Evolutionary conservation across 257 asterid species (phyloP).

Genomic region (Paraleonurus japonicus): DNA sequence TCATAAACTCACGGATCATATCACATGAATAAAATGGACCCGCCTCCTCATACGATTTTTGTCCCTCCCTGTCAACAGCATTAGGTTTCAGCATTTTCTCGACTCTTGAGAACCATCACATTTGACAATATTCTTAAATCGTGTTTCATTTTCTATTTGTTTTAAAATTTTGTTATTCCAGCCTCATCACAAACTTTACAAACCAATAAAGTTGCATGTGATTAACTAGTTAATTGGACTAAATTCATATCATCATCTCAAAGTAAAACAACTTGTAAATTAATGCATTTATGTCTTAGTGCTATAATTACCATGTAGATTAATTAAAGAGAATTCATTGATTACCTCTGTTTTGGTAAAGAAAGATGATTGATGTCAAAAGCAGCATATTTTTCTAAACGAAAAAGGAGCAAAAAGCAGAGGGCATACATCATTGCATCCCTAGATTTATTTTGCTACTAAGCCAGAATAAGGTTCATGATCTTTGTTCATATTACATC

Average conservation of each 20-base stretch:
- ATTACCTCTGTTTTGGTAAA: constrained; percentile 19
- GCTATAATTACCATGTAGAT: constrained; percentile 32
- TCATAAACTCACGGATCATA: no score
- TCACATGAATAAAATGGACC: no score
- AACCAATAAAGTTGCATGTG: background rate
- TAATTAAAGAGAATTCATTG: constrained; percentile 16
- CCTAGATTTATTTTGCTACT: background rate
- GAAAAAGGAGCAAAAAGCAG: constrained; percentile 7
- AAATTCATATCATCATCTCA: background rate
- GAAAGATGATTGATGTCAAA: constrained; percentile 1
- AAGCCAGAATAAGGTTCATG: background rate
- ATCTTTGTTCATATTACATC: background rate
- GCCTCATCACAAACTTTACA: background rate
- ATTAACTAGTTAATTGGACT: background rate
- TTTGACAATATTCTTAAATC: background rate
- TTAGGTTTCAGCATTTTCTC: no score
- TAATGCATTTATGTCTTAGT: background rate
- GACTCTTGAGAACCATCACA: background rate
- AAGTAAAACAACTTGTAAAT: background rate
- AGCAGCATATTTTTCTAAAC: constrained; percentile 14
- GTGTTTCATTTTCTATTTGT: background rate
- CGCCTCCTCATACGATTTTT: no score
- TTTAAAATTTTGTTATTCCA: background rate
- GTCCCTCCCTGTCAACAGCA: no score
- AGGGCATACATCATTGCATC: constrained; percentile 30